Conservation (phyloP, 2,329 filamentous ascomycete species). For the Nannizziopsis arthrosporioides region DNA sequence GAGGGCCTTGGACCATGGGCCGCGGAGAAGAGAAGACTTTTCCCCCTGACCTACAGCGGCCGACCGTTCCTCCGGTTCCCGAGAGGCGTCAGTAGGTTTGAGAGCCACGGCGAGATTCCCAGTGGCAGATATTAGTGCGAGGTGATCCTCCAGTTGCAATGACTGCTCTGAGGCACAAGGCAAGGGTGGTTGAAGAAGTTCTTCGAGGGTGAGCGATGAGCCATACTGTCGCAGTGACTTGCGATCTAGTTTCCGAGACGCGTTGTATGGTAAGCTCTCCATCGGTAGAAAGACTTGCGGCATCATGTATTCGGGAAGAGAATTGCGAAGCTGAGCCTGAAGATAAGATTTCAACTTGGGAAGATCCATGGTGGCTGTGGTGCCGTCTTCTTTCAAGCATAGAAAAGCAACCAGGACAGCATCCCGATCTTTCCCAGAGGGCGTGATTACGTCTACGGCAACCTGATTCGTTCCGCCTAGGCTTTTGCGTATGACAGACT, state of each 20-base stretch:
- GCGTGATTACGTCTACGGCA: not conserved
- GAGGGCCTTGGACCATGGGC: slow-evolving; percentile 24
- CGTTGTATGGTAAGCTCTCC: not conserved
- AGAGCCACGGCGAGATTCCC: not conserved
- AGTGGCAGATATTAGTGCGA: not conserved
- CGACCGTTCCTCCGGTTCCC: slow-evolving; percentile 3
- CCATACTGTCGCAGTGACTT: not conserved
- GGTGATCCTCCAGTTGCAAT: not conserved
- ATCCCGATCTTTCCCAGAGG: not conserved
- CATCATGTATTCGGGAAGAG: slow-evolving; percentile 7
- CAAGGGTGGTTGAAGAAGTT: not conserved
- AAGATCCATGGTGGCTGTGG: not conserved
- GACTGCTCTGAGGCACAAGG: too few relatives aligned
- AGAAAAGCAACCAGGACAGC: not conserved
- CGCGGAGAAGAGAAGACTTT: too few relatives aligned
- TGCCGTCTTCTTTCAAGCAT: not conserved
- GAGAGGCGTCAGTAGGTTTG: not conserved
- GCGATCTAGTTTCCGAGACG: not conserved
- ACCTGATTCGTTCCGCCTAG: not conserved
- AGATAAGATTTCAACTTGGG: not conserved
- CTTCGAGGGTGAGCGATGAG: not conserved
- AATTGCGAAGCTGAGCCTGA: not conserved
- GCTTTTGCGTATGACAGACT: slow-evolving; percentile 25
- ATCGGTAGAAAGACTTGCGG: slow-evolving; percentile 6
- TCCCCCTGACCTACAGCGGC: not conserved